Conservation (phyloP, 352 stramenopile genomes). For the Phytopythium sindhum region DNA sequence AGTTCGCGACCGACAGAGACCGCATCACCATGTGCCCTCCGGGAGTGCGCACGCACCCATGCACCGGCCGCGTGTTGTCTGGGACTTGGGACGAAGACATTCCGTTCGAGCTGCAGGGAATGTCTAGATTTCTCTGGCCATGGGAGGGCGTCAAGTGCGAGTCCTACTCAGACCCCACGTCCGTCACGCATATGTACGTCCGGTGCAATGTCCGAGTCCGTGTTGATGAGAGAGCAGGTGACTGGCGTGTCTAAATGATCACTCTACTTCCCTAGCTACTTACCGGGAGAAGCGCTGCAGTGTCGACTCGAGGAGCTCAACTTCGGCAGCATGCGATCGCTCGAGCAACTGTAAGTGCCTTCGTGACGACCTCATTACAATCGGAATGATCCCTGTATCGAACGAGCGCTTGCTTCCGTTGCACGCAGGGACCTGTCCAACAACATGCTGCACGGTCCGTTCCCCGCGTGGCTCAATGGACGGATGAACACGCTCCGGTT, state of each 20-base stretch:
- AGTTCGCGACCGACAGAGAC: slow-evolving; percentile 7
- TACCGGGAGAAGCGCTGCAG: slow-evolving; percentile 40
- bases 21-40: slow-evolving; percentile 30
- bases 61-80: slow-evolving; percentile 49
- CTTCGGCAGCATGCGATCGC: slow-evolving; percentile 63
- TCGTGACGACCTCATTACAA: neutral
- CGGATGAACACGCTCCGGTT: slow-evolving; percentile 62
- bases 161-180: slow-evolving; percentile 60
- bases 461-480: slow-evolving; percentile 53
- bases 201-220: neutral
- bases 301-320: slow-evolving; percentile 52
- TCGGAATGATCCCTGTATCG: neutral
- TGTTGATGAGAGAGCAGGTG: neutral
- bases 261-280: slow-evolving; percentile 28
- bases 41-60: slow-evolving; percentile 56
- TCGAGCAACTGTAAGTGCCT: slow-evolving; percentile 59
- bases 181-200: slow-evolving; percentile 63
- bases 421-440: slow-evolving; percentile 42
- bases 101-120: neutral
- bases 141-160: slow-evolving; percentile 75
- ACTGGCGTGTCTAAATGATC: neutral
- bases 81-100: slow-evolving; percentile 15
- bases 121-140: slow-evolving; percentile 48
- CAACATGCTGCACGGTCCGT: slow-evolving; percentile 46
- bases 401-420: neutral